Evolutionary conservation across 2,329 filamentous ascomycete genomes (phyloP), one percentile per base, ranked within the genome.

Genomic region (Talaromyces amestolkiae): DNA sequence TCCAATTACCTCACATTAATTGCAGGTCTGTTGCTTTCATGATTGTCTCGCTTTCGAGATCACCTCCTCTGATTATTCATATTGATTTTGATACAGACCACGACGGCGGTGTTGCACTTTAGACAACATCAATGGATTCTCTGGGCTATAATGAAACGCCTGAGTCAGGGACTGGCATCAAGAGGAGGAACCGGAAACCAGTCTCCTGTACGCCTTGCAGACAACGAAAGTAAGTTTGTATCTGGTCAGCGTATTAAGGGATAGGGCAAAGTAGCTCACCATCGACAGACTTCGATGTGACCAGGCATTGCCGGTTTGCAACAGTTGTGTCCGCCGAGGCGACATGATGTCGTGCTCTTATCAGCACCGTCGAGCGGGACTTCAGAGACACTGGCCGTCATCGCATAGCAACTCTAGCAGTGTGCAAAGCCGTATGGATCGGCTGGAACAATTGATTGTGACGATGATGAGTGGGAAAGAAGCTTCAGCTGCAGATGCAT

Each of bases 291-390:
- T 47, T n/a, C 39, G 58, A 49, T 61, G 58, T 39, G 58, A 61
- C 15, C 58, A 61, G n/a, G 39, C 58, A 2, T 49, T 61, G 13
- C 58, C 58, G 27, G 39, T 49, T 7, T 61, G 58, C 31, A n/a
- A 37, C 17, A 35, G 41, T 27, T 61, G 58, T 22, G 58, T 61
- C 24, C 58, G 58, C 35, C 58, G 58, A 49, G 58, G 58, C 19
- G 58, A 61, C 35, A 24, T 61, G 39, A 49, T 61, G 58, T 61
- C 58, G 27, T 61, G 58, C 43, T 45, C 58, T 19, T 61, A 61
- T 61, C 58, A 61, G 41, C 4, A 45, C n/a, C 58, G 58, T 7
- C n/a, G 58, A 3, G 27, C 58, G 27, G 58, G 58, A 31, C 43
- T 39, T 33, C 58, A 61, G 17, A 45, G 58, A 7, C 39, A 19